phyloP scores from a whole-genome alignment of 345 rosid species.

The Capsella bursapastoris region DNA sequence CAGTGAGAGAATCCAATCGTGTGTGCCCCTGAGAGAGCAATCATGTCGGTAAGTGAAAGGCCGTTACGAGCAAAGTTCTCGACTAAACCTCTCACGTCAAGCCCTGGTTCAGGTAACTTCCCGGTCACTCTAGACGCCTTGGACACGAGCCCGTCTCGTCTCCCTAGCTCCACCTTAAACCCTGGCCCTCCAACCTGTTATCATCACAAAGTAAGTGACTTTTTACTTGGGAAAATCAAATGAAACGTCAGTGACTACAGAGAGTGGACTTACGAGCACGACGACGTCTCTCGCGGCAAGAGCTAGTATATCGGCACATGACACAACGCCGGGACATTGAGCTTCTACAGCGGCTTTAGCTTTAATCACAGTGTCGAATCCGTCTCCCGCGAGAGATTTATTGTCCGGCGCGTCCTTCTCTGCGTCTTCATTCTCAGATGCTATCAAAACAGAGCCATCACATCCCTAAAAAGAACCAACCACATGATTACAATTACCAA shows the following conservation, averaged over 20 bases:
- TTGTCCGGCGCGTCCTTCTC: conserved; percentile 86
- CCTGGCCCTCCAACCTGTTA: conserved; percentile 78
- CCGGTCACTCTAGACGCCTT: conserved; percentile 67
- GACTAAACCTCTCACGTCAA: conserved; percentile 53
- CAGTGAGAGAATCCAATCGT: conserved; percentile 91
- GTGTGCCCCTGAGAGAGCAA: conserved; percentile 93
- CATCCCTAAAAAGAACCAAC: conserved; percentile 64
- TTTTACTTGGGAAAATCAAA: conserved; percentile 3
- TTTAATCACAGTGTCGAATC: conserved; percentile 74
- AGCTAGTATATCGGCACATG: conserved; percentile 86
- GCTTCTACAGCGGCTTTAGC: conserved; percentile 78
- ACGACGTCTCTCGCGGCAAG: conserved; percentile 87
- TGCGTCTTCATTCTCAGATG: conserved; percentile 75
- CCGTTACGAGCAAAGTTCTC: conserved; percentile 56
- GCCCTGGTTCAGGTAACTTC: conserved; percentile 71
- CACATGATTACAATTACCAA: neutral
- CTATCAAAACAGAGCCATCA: conserved; percentile 73
- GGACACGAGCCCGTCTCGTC: conserved; percentile 75
- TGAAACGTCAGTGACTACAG: neutral
- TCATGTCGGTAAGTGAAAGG: conserved; percentile 71
- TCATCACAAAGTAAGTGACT: neutral
- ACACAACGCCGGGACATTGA: conserved; percentile 69
- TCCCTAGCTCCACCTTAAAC: conserved; percentile 78
- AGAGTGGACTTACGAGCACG: conserved; percentile 55
- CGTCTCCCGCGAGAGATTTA: conserved; percentile 88